Evolutionary conservation across 768 basidiomycete species (phyloP).

Genomic region (Lactarius pseudohatsudake): DNA sequence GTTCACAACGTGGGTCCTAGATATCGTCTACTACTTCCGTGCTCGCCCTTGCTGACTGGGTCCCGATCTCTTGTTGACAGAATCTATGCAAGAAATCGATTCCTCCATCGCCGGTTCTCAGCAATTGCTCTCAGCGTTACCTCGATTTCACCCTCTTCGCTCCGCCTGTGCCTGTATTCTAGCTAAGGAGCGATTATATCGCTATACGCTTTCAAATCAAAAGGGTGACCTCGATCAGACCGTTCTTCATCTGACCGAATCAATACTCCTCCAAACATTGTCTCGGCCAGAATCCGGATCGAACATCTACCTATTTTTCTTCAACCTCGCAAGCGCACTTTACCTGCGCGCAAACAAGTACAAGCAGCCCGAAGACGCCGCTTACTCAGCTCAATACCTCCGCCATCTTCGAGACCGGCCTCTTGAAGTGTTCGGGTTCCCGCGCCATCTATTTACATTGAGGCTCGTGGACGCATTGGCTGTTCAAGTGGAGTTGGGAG

Average conservation of each 20-base stretch:
- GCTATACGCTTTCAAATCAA: neutral
- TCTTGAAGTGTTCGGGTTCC: neutral
- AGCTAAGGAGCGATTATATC: neutral
- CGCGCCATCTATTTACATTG: neutral
- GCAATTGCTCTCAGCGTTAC: neutral
- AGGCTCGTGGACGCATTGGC: neutral
- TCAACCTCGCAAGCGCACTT: neutral
- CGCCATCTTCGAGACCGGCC: neutral
- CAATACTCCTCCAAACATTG: neutral
- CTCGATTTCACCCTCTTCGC: neutral
- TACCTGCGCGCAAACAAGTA: neutral
- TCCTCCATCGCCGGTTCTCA: neutral
- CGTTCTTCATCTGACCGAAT: neutral
- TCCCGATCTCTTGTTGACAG: neutral
- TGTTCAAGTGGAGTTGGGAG: neutral
- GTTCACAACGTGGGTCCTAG: neutral
- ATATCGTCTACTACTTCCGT: neutral
- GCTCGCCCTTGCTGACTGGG: neutral
- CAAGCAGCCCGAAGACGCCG: neutral
- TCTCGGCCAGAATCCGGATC: neutral
- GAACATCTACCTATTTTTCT: neutral
- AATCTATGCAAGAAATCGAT: neutral
- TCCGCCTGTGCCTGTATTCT: neutral
- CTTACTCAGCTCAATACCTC: neutral
- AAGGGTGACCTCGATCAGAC: neutral